A percentile compares a stretch with the other conserved stretches of the same genome.
phyloP scores from a whole-genome alignment of 1,139 yeast species.

The Meyerozyma smithsonii region DNA sequence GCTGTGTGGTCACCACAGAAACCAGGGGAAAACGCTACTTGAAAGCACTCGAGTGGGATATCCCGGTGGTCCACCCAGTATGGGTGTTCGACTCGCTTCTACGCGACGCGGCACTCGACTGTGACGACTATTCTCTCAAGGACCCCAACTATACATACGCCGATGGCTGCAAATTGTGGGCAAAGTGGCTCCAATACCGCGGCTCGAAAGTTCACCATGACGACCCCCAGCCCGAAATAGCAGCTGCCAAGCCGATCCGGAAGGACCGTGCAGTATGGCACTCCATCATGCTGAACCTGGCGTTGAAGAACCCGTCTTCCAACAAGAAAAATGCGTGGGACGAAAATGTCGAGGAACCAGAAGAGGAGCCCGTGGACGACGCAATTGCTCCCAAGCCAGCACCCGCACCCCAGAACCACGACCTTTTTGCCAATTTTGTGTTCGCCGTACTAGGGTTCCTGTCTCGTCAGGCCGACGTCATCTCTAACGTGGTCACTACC shows the following conservation, averaged over 20 bases:
- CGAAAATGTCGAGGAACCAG: conserved; percentile 13
- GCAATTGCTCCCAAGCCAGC: neutral
- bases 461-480: conserved; percentile 24
- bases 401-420: conserved; percentile 6
- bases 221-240: conserved; percentile 8
- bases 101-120: conserved; percentile 56
- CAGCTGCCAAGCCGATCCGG: conserved; percentile 19
- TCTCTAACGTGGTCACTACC: conserved; percentile 32
- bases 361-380: conserved; percentile 5
- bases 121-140: conserved; percentile 35
- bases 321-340: conserved; percentile 25
- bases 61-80: conserved; percentile 67
- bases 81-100: conserved; percentile 66
- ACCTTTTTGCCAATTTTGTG: conserved; percentile 29
- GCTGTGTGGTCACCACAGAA: conserved; percentile 52
- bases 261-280: conserved; percentile 40
- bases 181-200: conserved; percentile 14
- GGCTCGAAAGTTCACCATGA: neutral
- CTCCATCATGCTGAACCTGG: conserved; percentile 39
- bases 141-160: conserved; percentile 30
- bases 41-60: conserved; percentile 63
- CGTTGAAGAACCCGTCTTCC: conserved; percentile 5
- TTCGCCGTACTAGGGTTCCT: conserved; percentile 40
- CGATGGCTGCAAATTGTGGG: conserved; percentile 52
- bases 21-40: conserved; percentile 55